Evolutionary conservation across 2,329 filamentous ascomycete genomes (phyloP).

Genomic region (Talaromyces sp.): DNA sequence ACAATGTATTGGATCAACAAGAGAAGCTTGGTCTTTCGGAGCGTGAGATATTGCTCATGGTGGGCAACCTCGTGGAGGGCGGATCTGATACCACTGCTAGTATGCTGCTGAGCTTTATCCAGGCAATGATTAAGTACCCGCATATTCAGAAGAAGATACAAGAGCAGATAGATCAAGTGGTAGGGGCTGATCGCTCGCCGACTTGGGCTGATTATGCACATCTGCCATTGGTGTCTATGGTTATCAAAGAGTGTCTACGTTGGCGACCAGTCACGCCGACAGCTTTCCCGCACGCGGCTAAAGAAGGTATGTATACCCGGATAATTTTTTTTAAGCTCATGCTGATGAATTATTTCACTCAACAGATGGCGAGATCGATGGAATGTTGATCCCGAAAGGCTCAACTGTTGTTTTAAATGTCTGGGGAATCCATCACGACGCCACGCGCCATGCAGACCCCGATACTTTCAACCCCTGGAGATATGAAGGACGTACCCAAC

Average conservation of each 20-base stretch:
- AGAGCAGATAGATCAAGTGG: conserved; percentile 37
- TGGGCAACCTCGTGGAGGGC: conserved; percentile 43
- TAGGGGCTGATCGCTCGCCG: conserved; percentile 34
- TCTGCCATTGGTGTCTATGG: conserved; percentile 38
- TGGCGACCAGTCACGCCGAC: conserved; percentile 51
- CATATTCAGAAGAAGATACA: conserved; percentile 47
- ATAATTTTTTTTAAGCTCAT: no score
- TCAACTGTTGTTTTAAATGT: conserved; percentile 51
- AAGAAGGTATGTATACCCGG: conserved; percentile 55
- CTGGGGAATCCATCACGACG: conserved; percentile 49
- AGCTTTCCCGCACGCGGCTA: conserved; percentile 51
- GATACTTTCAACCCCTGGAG: conserved; percentile 45
- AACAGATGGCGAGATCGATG: no score
- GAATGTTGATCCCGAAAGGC: conserved; percentile 53
- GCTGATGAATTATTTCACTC: no score
- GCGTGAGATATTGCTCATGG: conserved; percentile 36
- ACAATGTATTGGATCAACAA: conserved; percentile 32
- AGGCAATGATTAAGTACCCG: conserved; percentile 53
- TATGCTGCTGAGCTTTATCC: conserved; percentile 52
- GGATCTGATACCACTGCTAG: conserved; percentile 56
- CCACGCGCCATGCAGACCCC: conserved; percentile 43
- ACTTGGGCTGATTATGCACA: conserved; percentile 33
- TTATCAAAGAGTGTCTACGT: conserved; percentile 40
- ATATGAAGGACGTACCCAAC: conserved; percentile 33
- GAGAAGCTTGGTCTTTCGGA: conserved; percentile 36